Conservation (phyloP, 2,329 filamentous ascomycete species). For the Erysiphe neolycopersici region DNA sequence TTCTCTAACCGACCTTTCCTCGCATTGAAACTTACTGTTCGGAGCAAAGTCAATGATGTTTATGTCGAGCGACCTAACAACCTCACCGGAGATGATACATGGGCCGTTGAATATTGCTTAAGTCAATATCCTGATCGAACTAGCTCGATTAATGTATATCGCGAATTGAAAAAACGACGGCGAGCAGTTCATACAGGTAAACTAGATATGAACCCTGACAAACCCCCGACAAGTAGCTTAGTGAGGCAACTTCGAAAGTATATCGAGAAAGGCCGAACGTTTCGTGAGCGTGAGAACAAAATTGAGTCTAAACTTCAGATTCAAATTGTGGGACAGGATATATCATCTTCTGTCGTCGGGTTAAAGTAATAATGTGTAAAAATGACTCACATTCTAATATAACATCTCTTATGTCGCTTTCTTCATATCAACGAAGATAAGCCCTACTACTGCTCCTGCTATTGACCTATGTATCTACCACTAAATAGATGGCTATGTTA, state of each 20-base stretch:
- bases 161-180: conserved; percentile 27
- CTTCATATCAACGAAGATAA: no score
- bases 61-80: conserved; percentile 32
- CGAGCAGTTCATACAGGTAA: conserved; percentile 17
- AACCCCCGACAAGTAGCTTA: conserved; percentile 8
- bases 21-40: conserved; percentile 38
- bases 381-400: no score
- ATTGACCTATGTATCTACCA: no score
- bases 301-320: conserved; percentile 20
- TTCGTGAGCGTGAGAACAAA: conserved; percentile 27
- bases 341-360: no score
- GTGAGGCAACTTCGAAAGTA: conserved; percentile 17
- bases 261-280: conserved; percentile 28
- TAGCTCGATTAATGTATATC: conserved; percentile 25
- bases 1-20: conserved; percentile 2
- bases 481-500: no score
- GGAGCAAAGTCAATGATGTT: conserved; percentile 42
- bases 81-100: conserved; percentile 22
- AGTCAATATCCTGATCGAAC: conserved; percentile 25
- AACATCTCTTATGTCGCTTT: no score
- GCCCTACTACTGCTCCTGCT: no score
- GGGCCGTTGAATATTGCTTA: conserved; percentile 58
- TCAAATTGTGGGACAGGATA: no score
- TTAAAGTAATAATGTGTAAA: no score
- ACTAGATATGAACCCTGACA: conserved; percentile 3